A percentile compares a stretch with the other conserved stretches of the same genome.
Conservation (phyloP, 768 basidiomycete genomes). For the Tylopilus intermedius region DNA sequence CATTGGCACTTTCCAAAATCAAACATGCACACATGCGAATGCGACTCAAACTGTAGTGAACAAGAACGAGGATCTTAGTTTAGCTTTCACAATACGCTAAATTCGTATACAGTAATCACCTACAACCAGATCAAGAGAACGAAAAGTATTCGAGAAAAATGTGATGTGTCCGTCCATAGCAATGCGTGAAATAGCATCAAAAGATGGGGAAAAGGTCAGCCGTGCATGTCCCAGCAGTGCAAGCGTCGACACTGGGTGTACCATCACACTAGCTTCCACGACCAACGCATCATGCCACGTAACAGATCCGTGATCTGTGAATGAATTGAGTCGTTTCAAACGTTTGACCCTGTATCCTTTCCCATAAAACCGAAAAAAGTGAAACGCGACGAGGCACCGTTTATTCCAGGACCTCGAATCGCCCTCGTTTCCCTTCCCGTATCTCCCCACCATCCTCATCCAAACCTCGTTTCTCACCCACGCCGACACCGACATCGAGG, state of each 20-base stretch:
- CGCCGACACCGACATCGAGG: slow-evolving; percentile 13
- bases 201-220: background rate
- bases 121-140: background rate
- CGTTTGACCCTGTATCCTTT: background rate
- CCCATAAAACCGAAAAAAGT: background rate
- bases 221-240: background rate
- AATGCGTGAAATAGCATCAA: background rate
- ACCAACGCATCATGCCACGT: background rate
- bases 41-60: no score
- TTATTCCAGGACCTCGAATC: slow-evolving; percentile 60
- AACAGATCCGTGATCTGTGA: background rate
- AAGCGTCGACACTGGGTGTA: background rate
- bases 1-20: no score
- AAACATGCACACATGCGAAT: no score
- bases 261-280: background rate
- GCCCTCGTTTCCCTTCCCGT: slow-evolving; percentile 50
- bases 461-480: slow-evolving; percentile 35
- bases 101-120: background rate
- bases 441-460: slow-evolving; percentile 36
- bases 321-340: background rate
- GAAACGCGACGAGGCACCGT: background rate
- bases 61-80: background rate
- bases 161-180: background rate
- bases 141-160: background rate
- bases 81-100: background rate